phyloP scores from a whole-genome alignment of 371 early-diverging fungal genomes.

The Rhizopus stolonifer region DNA sequence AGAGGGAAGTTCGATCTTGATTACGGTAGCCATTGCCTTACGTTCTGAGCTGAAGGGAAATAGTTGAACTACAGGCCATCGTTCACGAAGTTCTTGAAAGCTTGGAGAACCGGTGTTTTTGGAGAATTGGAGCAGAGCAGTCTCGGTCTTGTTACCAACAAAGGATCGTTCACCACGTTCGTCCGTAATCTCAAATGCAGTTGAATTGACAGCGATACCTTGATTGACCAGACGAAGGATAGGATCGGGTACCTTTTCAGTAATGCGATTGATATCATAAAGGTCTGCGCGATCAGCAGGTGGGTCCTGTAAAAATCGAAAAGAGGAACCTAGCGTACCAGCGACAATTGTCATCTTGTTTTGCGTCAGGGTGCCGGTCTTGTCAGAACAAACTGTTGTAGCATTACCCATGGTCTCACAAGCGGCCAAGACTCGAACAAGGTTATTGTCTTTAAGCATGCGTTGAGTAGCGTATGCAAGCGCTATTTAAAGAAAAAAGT shows the following conservation, averaged over 20 bases:
- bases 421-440: slow-evolving; percentile 85
- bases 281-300: slow-evolving; percentile 35
- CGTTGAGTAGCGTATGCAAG: slow-evolving; percentile 75
- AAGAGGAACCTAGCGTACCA: slow-evolving; percentile 57
- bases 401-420: slow-evolving; percentile 96
- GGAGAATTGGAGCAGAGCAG: slow-evolving; percentile 73
- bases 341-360: slow-evolving; percentile 90
- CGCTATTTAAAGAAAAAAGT: slow-evolving; percentile 44
- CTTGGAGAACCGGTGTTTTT: slow-evolving; percentile 43
- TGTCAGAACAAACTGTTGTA: slow-evolving; percentile 90
- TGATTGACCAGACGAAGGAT: slow-evolving; percentile 51
- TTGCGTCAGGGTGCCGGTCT: slow-evolving; percentile 89
- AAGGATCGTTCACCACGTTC: slow-evolving; percentile 57
- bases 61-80: slow-evolving; percentile 55
- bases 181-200: slow-evolving; percentile 75
- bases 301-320: slow-evolving; percentile 33
- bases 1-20: slow-evolving; percentile 47
- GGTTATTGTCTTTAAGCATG: slow-evolving; percentile 89
- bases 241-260: slow-evolving; percentile 33
- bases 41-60: slow-evolving; percentile 83
- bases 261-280: slow-evolving; percentile 29
- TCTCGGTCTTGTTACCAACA: slow-evolving; percentile 90
- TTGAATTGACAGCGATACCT: slow-evolving; percentile 77
- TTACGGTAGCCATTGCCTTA: slow-evolving; percentile 87
- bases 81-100: slow-evolving; percentile 45